phyloP scores from a whole-genome alignment of 345 rosid species.

The Linum trigynum region DNA sequence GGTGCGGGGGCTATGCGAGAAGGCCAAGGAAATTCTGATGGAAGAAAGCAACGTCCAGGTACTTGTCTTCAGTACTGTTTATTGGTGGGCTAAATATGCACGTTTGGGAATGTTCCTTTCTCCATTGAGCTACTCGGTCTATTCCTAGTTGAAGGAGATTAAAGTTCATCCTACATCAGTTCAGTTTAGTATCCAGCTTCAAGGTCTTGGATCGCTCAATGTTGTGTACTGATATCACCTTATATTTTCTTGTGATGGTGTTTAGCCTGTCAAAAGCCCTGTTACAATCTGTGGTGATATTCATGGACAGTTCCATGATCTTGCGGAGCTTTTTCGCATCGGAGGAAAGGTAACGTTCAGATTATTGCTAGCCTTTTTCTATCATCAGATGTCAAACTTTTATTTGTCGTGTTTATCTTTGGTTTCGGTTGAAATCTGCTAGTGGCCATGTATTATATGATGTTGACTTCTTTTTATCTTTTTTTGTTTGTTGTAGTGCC shows the following conservation, averaged over 20 bases:
- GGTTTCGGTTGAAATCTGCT: background rate
- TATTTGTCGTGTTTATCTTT: background rate
- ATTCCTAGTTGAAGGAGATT: background rate
- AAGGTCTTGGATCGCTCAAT: background rate
- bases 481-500: slow-evolving; percentile 47
- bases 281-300: slow-evolving; percentile 96
- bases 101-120: background rate
- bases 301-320: slow-evolving; percentile 97
- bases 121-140: background rate
- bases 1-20: slow-evolving; percentile 89
- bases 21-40: slow-evolving; percentile 95
- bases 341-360: slow-evolving; percentile 71
- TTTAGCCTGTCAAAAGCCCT: slow-evolving; percentile 88
- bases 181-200: background rate
- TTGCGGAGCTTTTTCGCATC: slow-evolving; percentile 93
- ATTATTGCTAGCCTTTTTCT: background rate
- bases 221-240: background rate
- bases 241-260: background rate
- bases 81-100: background rate
- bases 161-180: background rate
- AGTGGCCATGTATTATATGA: background rate
- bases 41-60: slow-evolving; percentile 99
- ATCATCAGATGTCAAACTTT: no score
- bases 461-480: slow-evolving; percentile 4
- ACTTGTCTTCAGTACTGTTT: background rate